Evolutionary conservation across 176 grass and related monocot genomes (phyloP), one percentile per base, ranked within the genome.

Genomic region (Microstegium vimineum): DNA sequence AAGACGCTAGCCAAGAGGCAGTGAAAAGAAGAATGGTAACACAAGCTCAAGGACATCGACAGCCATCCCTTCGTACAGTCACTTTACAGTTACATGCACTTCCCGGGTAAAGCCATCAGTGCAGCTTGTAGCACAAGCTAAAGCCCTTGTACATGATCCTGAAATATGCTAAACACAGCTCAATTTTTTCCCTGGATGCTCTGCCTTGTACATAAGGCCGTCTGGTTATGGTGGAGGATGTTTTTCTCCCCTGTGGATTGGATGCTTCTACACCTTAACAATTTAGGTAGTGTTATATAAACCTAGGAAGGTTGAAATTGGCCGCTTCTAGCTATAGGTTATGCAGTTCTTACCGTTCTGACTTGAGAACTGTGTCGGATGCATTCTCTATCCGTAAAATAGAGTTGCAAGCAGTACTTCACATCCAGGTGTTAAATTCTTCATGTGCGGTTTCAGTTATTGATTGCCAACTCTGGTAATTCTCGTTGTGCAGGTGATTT

Each of bases 1-100:
- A 99, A 95, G 77, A 94, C 87, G 32, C 78, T 99, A 65, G 60
- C 96, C 51, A 99, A 99, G 91, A 91, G 82, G 66, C 91, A 95
- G 73, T 99, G 95, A 98, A 87, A 52, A 84, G 32, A 75, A 73
- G 34, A 87, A 57, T 71, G 61, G 62, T 36, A 64, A 46, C 75
- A 46, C 41, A 62, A 84, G 35, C 28, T 86, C 83, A 47, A 65
- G 57, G 28, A 52, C 30, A 32, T 82, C 66, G 71, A 73, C 59
- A 61, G 52, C 6, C 78, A 60, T 73, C 78, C 26, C 41, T 65
- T 46, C 47, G 62, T 90, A 78, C 59, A 78, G 74, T 47, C 61
- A 74, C 31, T 66, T 73, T 79, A 86, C 74, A 79, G 25, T 25
- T 74, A 79, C 60, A 51, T 42, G 73, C 26, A 28, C 59, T 79